Percentiles rank a stretch among this genome's conserved stretches.
phyloP scores from a whole-genome alignment of 345 rosid genomes.

The Corymbia maculata region DNA sequence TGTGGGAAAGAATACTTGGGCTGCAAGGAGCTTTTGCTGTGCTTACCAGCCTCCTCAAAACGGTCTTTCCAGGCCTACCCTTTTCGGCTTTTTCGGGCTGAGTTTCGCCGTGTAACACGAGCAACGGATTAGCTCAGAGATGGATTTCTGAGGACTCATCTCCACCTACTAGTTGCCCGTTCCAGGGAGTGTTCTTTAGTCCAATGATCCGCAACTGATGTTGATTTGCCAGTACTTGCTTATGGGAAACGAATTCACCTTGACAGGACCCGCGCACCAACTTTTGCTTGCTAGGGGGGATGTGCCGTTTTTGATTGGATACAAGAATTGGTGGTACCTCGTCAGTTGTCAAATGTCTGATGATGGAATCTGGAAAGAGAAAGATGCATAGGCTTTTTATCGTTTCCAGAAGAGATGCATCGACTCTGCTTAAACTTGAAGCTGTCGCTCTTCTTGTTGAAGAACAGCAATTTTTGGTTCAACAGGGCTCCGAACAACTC shows the following conservation, averaged over 20 bases:
- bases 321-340: background rate
- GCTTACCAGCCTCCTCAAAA: background rate
- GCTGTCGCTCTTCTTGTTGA: background rate
- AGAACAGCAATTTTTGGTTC: background rate
- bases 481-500: background rate
- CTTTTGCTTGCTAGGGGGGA: background rate
- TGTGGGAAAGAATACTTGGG: background rate
- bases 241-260: background rate
- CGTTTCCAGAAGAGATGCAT: background rate
- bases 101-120: background rate
- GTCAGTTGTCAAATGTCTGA: background rate
- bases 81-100: background rate
- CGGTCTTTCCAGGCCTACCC: background rate
- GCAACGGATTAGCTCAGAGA: background rate
- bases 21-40: background rate
- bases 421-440: background rate
- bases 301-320: background rate
- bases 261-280: background rate
- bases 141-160: background rate
- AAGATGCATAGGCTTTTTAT: background rate
- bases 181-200: background rate
- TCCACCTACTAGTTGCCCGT: background rate
- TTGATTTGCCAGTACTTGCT: background rate
- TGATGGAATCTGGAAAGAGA: background rate
- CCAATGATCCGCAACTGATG: background rate